Evolutionary conservation across 2,329 filamentous ascomycete species (phyloP).

Genomic region (Alternaria burnsii): DNA sequence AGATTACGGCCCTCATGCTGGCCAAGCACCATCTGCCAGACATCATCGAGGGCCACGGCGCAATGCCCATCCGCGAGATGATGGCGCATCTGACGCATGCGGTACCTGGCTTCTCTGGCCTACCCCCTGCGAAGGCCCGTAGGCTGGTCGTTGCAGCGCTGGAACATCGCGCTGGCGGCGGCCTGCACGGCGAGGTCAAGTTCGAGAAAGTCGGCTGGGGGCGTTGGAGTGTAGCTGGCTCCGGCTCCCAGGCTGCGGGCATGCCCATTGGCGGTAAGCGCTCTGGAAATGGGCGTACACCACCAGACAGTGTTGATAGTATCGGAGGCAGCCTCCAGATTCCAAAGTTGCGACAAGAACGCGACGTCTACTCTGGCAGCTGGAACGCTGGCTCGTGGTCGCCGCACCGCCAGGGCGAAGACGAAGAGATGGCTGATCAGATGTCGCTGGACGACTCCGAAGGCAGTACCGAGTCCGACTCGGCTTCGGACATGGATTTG

Average conservation of each 20-base stretch:
- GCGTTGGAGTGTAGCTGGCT: constrained; percentile 77
- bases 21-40: constrained; percentile 90
- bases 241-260: constrained; percentile 61
- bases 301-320: constrained; percentile 60
- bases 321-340: constrained; percentile 57
- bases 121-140: constrained; percentile 88
- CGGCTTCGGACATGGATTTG: constrained; percentile 72
- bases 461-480: constrained; percentile 73
- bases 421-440: constrained; percentile 76
- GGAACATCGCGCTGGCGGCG: constrained; percentile 75
- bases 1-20: constrained; percentile 85
- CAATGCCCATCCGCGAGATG: constrained; percentile 91
- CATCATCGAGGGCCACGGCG: constrained; percentile 88
- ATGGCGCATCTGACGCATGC: constrained; percentile 94
- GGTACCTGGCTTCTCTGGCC: constrained; percentile 89
- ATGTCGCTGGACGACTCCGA: constrained; percentile 85
- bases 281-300: constrained; percentile 50
- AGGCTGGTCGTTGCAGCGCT: constrained; percentile 91
- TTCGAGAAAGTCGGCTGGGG: constrained; percentile 99
- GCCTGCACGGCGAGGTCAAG: constrained; percentile 73
- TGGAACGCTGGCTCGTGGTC: constrained; percentile 76
- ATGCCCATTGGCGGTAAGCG: constrained; percentile 51
- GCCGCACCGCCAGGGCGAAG: constrained; percentile 58
- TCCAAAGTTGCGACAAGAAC: constrained; percentile 46
- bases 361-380: constrained; percentile 62